Conservation (phyloP, 768 basidiomycete genomes). For the Mycena galericulata region DNA sequence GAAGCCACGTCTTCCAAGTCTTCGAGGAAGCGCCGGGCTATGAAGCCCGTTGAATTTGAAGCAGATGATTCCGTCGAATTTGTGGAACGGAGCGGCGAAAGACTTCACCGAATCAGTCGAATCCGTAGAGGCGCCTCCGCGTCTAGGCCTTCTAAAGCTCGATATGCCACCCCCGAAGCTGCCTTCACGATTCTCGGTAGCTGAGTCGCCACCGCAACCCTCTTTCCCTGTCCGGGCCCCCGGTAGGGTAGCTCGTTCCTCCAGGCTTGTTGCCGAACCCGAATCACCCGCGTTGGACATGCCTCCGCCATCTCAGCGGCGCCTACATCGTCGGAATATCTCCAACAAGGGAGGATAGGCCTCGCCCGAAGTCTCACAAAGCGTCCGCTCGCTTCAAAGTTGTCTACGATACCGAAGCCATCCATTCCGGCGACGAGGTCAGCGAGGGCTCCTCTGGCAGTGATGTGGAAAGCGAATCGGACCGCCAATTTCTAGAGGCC, state of each 20-base stretch:
- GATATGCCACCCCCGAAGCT: conserved; percentile 52
- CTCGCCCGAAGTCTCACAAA: conserved; percentile 26
- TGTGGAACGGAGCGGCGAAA: conserved; percentile 8
- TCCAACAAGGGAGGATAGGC: conserved; percentile 32
- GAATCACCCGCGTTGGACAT: conserved; percentile 47
- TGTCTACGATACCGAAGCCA: conserved; percentile 76
- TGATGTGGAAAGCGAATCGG: conserved; percentile 74
- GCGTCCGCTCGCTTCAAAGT: conserved; percentile 30
- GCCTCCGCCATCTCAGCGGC: conserved; percentile 51
- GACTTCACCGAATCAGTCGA: conserved; percentile 43
- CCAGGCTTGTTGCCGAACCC: conserved; percentile 29
- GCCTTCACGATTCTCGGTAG: conserved; percentile 44
- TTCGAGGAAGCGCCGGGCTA: conserved; percentile 23
- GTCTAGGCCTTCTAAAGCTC: conserved; percentile 11
- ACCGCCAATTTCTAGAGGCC: conserved; percentile 74
- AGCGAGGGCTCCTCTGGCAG: conserved; percentile 70
- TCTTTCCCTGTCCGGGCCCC: conserved; percentile 61
- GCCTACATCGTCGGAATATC: conserved; percentile 52
- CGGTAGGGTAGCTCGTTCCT: conserved; percentile 45
- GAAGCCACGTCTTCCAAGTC: conserved; percentile 16
- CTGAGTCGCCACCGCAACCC: conserved; percentile 45
- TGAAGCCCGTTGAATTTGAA: conserved; percentile 5
- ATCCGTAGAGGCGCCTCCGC: conserved; percentile 22
- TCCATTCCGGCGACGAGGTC: conserved; percentile 85
- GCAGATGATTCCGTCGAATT: conserved; percentile 42